A percentile compares a stretch with the other conserved stretches of the same genome.
phyloP scores from a whole-genome alignment of 1,284 basidiomycete species.

The Rhodotorula sp. region DNA sequence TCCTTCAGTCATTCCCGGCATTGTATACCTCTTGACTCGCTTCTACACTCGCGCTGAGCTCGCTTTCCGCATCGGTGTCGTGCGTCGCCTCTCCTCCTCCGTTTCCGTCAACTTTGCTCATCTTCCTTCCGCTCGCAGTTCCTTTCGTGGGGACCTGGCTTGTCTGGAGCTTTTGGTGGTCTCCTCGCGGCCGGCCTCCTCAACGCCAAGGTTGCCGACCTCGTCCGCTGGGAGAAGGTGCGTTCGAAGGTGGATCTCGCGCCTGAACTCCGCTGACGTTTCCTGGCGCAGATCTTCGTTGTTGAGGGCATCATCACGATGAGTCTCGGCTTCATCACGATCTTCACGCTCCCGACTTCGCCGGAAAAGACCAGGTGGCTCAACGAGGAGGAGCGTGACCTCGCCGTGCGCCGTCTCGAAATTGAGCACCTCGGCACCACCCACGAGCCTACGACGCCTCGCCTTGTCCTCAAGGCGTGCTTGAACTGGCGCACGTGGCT shows the following conservation, averaged over 20 bases:
- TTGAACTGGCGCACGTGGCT: constrained; percentile 26
- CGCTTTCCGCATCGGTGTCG: constrained; percentile 39
- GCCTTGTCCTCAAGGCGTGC: constrained; percentile 31
- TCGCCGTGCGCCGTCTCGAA: constrained; percentile 36
- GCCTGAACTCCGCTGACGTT: too few relatives aligned
- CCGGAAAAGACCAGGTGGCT: constrained; percentile 47
- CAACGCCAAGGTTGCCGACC: constrained; percentile 35
- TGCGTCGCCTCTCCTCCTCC: background rate
- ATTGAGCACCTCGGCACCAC: constrained; percentile 33
- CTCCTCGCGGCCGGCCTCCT: constrained; percentile 41
- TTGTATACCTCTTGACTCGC: constrained; percentile 44
- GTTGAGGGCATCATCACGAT: background rate
- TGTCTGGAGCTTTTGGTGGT: constrained; percentile 41
- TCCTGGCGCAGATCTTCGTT: background rate
- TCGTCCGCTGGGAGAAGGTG: constrained; percentile 46
- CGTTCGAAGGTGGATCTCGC: constrained; percentile 10
- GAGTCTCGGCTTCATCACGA: constrained; percentile 43
- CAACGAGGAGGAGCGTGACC: constrained; percentile 45
- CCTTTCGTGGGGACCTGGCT: constrained; percentile 32
- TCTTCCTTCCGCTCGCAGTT: background rate
- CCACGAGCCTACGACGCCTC: constrained; percentile 40
- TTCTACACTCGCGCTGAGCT: constrained; percentile 42
- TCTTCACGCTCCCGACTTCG: constrained; percentile 46
- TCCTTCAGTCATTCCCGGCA: constrained; percentile 44
- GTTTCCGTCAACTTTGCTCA: background rate